phyloP scores from a whole-genome alignment of 2,329 filamentous ascomycete genomes.

The Xylariaceae sp. region DNA sequence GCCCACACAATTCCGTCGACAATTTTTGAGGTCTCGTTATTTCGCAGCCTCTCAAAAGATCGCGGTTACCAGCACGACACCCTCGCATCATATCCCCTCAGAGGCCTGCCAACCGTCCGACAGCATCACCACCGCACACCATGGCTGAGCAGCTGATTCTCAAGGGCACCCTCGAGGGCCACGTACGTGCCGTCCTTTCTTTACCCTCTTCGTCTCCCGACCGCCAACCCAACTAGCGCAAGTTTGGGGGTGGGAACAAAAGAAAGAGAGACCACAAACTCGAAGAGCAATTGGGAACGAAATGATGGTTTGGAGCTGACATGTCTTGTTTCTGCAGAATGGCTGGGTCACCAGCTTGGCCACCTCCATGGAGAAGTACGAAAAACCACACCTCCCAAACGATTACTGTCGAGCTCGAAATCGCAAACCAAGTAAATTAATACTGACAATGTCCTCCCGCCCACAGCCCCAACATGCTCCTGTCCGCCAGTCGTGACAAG shows the following conservation, averaged over 20 bases:
- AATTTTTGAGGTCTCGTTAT: conserved; percentile 23
- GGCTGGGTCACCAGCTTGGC: conserved; percentile 99
- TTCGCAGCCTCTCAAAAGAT: conserved; percentile 15
- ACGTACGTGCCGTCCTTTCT: conserved; percentile 55
- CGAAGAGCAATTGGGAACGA: not conserved
- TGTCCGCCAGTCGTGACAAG: conserved; percentile 97
- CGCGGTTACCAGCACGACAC: conserved; percentile 21
- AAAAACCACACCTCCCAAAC: conserved; percentile 17
- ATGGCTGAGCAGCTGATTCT: conserved; percentile 95
- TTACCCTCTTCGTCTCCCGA: not conserved
- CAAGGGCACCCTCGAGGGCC: conserved; percentile 96
- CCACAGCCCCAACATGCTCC: conserved; percentile 93
- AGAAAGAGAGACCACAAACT: no score
- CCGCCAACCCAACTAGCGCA: not conserved
- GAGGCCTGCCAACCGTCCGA: conserved; percentile 26
- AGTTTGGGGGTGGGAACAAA: not conserved
- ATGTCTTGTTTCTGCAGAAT: conserved; percentile 50
- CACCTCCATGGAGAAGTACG: conserved; percentile 98
- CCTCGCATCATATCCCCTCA: conserved; percentile 31
- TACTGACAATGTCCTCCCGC: conserved; percentile 21
- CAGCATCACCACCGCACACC: conserved; percentile 38
- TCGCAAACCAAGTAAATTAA: no score
- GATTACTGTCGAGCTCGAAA: no score
- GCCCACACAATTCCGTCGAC: conserved; percentile 45
- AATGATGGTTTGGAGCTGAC: conserved; percentile 3